Conservation (phyloP, 352 stramenopile species). For the Pythium biforme region DNA sequence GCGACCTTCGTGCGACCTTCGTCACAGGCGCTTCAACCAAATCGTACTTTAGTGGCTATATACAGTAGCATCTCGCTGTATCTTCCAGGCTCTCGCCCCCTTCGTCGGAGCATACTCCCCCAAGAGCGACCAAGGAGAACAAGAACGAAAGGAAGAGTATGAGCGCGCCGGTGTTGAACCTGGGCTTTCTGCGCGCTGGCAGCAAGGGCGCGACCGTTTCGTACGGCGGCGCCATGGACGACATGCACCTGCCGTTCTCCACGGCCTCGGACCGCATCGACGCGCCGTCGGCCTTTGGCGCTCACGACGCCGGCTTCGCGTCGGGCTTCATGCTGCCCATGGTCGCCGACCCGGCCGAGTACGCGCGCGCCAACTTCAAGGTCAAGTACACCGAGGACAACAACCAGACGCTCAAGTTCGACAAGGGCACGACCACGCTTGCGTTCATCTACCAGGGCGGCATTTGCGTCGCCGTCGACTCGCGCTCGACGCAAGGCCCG, state of each 20-base stretch:
- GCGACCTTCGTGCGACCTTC: constrained; percentile 22
- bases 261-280: constrained; percentile 23
- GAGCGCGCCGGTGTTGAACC: constrained; percentile 45
- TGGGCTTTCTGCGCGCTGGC: constrained; percentile 72
- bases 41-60: constrained; percentile 26
- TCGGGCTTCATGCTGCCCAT: constrained; percentile 73
- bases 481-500: constrained; percentile 97
- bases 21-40: constrained; percentile 18
- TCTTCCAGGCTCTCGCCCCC: constrained; percentile 14
- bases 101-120: constrained; percentile 1
- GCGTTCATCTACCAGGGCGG: constrained; percentile 99
- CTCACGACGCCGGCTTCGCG: constrained; percentile 23
- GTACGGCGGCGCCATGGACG: constrained; percentile 77
- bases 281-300: constrained; percentile 16
- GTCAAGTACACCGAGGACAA: constrained; percentile 97
- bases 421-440: constrained; percentile 99
- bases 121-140: constrained; percentile 6
- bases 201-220: constrained; percentile 56
- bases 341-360: constrained; percentile 91
- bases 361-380: constrained; percentile 96
- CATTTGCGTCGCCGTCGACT: constrained; percentile 99
- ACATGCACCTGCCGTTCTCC: constrained; percentile 58
- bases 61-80: constrained; percentile 18
- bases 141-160: constrained; percentile 17
- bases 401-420: constrained; percentile 95